Evolutionary conservation across 2,329 filamentous ascomycete genomes (phyloP).

Genomic region (Corniculantispora saksenae): DNA sequence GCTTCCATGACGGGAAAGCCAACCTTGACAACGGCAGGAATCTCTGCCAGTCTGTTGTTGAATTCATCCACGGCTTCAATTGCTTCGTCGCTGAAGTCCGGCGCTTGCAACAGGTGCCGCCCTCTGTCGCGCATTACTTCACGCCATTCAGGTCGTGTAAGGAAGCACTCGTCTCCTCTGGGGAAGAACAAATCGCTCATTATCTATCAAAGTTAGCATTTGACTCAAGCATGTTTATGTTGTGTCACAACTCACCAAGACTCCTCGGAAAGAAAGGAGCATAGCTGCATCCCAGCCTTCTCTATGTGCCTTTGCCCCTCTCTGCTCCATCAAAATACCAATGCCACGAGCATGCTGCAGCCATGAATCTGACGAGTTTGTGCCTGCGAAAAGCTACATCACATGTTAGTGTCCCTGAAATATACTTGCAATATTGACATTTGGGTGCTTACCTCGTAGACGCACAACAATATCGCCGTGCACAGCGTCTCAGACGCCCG

Average conservation of each 20-base stretch:
- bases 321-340: conserved; percentile 39
- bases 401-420: too few relatives aligned
- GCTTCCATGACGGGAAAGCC: conserved; percentile 35
- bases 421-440: too few relatives aligned
- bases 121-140: conserved; percentile 31
- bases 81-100: conserved; percentile 25
- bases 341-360: conserved; percentile 42
- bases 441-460: conserved; percentile 41
- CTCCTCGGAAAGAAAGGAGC: conserved; percentile 39
- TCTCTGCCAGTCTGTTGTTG: conserved; percentile 35
- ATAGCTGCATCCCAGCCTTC: conserved; percentile 39
- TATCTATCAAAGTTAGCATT: conserved; percentile 29
- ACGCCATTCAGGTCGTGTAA: conserved; percentile 39
- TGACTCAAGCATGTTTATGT: too few relatives aligned
- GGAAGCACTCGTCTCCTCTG: conserved; percentile 37
- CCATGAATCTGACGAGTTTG: conserved; percentile 37
- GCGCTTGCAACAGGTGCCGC: conserved; percentile 29
- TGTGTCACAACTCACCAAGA: conserved; percentile 36
- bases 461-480: conserved; percentile 41
- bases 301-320: conserved; percentile 37
- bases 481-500: conserved; percentile 43
- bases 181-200: conserved; percentile 41
- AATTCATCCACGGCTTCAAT: conserved; percentile 35
- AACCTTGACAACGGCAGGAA: conserved; percentile 35
- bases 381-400: conserved; percentile 48